Evolutionary conservation across 306 rosid species (phyloP).

Genomic region (Castanopsis chinensis): DNA sequence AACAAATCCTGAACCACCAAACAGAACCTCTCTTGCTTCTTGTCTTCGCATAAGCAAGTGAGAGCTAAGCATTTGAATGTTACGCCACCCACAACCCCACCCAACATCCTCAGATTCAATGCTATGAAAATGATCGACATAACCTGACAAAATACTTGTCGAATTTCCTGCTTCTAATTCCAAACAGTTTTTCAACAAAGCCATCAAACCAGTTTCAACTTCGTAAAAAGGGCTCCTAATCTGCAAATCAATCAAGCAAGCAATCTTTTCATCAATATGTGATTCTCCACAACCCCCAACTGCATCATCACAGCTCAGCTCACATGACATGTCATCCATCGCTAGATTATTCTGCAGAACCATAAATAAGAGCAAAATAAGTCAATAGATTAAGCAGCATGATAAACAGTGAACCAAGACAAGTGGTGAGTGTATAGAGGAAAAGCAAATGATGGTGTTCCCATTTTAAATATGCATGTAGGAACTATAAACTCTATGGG

Average conservation of each 20-base stretch:
- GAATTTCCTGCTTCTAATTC: constrained; percentile 58
- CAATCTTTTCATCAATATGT: constrained; percentile 36
- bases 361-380: constrained; percentile 4
- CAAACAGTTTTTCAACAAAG: constrained; percentile 61
- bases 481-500: neutral
- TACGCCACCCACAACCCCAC: constrained; percentile 96
- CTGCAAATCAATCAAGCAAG: constrained; percentile 61
- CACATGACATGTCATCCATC: constrained; percentile 12
- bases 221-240: constrained; percentile 36
- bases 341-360: constrained; percentile 38
- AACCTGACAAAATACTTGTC: constrained; percentile 49
- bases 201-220: constrained; percentile 67
- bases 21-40: constrained; percentile 58
- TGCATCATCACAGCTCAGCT: constrained; percentile 18
- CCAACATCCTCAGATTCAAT: constrained; percentile 60
- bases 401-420: constrained; percentile 7
- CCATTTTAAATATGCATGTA: neutral
- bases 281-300: constrained; percentile 24
- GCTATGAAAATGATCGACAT: constrained; percentile 77
- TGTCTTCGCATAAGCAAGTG: constrained; percentile 59
- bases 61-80: constrained; percentile 77
- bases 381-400: constrained; percentile 5
- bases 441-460: neutral
- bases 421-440: neutral
- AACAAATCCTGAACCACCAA: constrained; percentile 68